Evolutionary conservation across 495 filamentous ascomycete genomes (phyloP).

Genomic region (Trichoderma reesei): DNA sequence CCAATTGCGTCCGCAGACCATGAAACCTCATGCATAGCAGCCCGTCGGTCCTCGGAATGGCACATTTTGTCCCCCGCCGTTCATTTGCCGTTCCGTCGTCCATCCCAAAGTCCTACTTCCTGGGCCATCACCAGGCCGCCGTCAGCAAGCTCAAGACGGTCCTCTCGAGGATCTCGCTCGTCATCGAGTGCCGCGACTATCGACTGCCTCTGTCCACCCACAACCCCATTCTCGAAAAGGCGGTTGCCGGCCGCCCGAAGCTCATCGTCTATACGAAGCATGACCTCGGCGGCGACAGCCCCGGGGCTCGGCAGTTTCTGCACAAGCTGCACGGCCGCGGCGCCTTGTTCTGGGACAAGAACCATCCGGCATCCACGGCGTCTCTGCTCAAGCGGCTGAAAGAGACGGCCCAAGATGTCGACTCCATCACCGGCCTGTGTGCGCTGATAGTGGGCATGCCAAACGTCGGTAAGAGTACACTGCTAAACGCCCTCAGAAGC

Average conservation of each 20-base stretch:
- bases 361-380: conserved; percentile 18
- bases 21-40: background rate
- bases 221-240: conserved; percentile 84
- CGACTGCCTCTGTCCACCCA: conserved; percentile 77
- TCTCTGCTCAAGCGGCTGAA: conserved; percentile 18
- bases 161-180: conserved; percentile 71
- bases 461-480: conserved; percentile 85
- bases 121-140: conserved; percentile 89
- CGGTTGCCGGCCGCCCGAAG: conserved; percentile 50
- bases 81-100: conserved; percentile 52
- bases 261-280: conserved; percentile 86
- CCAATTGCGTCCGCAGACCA: background rate
- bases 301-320: conserved; percentile 4
- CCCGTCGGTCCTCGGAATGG: background rate
- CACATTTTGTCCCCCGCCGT: conserved; percentile 60
- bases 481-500: conserved; percentile 78
- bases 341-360: conserved; percentile 19
- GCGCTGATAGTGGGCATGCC: conserved; percentile 93
- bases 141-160: conserved; percentile 74
- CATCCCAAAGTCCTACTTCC: conserved; percentile 84
- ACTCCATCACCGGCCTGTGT: conserved; percentile 49
- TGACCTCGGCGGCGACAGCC: conserved; percentile 49
- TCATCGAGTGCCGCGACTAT: conserved; percentile 93
- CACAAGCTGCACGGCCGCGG: background rate
- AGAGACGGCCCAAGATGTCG: conserved; percentile 22